phyloP scores from a whole-genome alignment of 2,329 filamentous ascomycete genomes.

The Fusarium sp. region DNA sequence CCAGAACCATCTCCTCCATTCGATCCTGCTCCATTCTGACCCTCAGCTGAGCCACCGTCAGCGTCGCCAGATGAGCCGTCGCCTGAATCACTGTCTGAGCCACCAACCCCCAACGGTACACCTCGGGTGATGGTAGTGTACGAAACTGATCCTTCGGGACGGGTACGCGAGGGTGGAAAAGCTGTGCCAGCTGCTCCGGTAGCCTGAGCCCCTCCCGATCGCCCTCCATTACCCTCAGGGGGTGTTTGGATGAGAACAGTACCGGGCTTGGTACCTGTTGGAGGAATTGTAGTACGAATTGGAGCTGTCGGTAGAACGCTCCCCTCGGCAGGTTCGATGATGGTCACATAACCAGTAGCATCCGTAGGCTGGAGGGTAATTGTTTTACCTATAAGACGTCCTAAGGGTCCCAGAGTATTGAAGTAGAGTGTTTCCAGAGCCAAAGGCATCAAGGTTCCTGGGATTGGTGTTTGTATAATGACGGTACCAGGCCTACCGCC shows the following conservation, averaged over 20 bases:
- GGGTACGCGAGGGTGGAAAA: background rate
- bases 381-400: conserved; percentile 8
- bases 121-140: conserved; percentile 32
- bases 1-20: background rate
- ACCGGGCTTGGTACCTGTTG: conserved; percentile 39
- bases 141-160: background rate
- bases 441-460: background rate
- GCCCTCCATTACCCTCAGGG: background rate
- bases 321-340: conserved; percentile 39
- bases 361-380: conserved; percentile 34
- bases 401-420: background rate
- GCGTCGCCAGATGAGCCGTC: background rate
- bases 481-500: conserved; percentile 34
- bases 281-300: conserved; percentile 33
- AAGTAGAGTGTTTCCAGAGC: background rate
- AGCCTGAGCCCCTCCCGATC: background rate
- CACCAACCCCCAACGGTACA: background rate
- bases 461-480: conserved; percentile 37
- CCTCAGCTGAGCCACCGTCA: background rate
- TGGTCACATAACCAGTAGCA: conserved; percentile 32
- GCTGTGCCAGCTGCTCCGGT: conserved; percentile 8
- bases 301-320: conserved; percentile 27
- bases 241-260: conserved; percentile 44
- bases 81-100: background rate
- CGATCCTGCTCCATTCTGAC: background rate